Evolutionary conservation across 2,329 filamentous ascomycete genomes (phyloP), one percentile per base, ranked within the genome.

Genomic region (Lizonia empirigonia): DNA sequence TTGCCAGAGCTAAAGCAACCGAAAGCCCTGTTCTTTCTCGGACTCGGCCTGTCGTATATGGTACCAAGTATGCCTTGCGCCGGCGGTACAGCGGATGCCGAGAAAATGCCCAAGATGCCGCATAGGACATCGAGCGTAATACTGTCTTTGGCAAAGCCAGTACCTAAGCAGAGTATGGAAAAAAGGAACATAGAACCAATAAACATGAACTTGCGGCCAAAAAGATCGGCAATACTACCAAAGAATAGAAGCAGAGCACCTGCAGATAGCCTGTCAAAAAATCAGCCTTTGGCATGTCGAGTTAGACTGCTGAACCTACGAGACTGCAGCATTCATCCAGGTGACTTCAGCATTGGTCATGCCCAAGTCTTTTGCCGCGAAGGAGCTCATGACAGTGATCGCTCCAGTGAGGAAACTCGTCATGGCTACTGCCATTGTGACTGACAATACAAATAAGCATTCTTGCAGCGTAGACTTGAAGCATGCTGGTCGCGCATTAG

Each of bases 311-410:
- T 19, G 13, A 33, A 71, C 77, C 37, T 72, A 82, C 74, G 82
- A 82, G 30, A 82, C 78, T n/a, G 85, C 80, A 7, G 85, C 85
- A 37, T 78, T 79, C 53, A 88, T 84, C 85, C 86, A 89, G 0
- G 85, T 86, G 19, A 89, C 82, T 62, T 89, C 79, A 1, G 84
- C 82, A 37, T 82, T 83, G 2, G 80, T 82, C 85, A 89, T 88
- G 36, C 76, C 64, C 46, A 88, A 68, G 53, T 86, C 82, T 12
- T 70, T 65, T 2, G 80, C 84, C 38, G 87, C 85, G 41, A 82
- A 82, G 0, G 82, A 82, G 1, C 84, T 85, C 53, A 87, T 83
- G 51, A 87, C 85, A 2, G 85, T 79, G 4, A 83, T 78, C 4
- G 80, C 76, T 10, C 85, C 86, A 7, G 77, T 76, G 22, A 86